These are phyloP conservation scores for Colletotrichum echinochloae DNA, from an alignment of 2,329 filamentous ascomycete species.

Conservation along the genomic window DNA sequence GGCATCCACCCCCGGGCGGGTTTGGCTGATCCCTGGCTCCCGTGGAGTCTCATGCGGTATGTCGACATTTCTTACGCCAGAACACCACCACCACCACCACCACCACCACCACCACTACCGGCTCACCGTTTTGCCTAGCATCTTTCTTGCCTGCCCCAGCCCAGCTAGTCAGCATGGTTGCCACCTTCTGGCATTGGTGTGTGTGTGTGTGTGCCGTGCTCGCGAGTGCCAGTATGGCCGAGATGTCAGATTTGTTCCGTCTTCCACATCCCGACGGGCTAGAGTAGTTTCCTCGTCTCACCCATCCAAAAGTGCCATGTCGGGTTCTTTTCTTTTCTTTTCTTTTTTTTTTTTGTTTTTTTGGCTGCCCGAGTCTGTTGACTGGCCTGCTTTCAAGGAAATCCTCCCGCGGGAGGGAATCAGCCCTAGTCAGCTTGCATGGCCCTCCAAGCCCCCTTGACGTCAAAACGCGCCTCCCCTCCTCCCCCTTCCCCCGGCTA, in stretches of 20 bases:
- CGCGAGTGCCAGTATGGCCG: slow-evolving; percentile 21
- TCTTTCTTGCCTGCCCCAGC: slow-evolving; percentile 22
- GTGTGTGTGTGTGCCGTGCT: neutral
- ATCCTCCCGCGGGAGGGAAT: neutral
- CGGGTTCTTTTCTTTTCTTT: neutral
- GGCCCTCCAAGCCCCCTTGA: slow-evolving; percentile 28
- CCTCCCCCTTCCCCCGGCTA: no score
- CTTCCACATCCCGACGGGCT: slow-evolving; percentile 18
- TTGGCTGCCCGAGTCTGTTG: neutral
- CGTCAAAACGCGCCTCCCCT: slow-evolving; percentile 31
- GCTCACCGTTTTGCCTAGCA: slow-evolving; percentile 16
- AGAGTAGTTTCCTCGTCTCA: neutral
- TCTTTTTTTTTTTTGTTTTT: no score
- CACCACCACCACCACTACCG: neutral
- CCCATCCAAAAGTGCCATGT: neutral
- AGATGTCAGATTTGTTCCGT: slow-evolving; percentile 20
- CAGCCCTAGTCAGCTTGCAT: slow-evolving; percentile 32
- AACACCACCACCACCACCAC: neutral
- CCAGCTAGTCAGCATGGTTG: neutral
- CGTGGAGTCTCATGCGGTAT: neutral
- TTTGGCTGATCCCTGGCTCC: slow-evolving; percentile 25
- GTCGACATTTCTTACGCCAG: neutral
- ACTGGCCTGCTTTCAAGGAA: slow-evolving; percentile 2
- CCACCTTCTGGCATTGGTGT: neutral
- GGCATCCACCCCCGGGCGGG: slow-evolving; percentile 12